phyloP scores from a whole-genome alignment of 805 yeast species.

The Pichia californica region DNA sequence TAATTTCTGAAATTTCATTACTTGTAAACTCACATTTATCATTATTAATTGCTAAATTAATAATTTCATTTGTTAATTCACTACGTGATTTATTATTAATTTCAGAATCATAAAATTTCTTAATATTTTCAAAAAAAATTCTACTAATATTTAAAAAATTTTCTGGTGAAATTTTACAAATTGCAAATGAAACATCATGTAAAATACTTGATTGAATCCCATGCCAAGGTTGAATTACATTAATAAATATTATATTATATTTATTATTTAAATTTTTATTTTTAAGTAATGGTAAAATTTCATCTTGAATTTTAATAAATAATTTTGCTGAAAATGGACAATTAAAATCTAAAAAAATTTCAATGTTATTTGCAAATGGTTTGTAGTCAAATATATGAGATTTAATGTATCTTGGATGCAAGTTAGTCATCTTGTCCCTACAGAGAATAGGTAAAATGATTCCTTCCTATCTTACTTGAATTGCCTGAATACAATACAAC shows the following conservation, averaged over 20 bases:
- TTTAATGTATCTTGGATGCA: constrained; percentile 18
- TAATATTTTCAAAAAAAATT: constrained; percentile 49
- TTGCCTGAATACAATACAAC: too few species aligned
- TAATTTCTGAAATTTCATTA: constrained; percentile 26
- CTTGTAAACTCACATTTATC: constrained; percentile 21
- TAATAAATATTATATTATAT: constrained; percentile 57
- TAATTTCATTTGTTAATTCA: constrained; percentile 48
- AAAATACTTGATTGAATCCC: constrained; percentile 54
- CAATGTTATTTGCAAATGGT: constrained; percentile 34
- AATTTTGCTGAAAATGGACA: constrained; percentile 71
- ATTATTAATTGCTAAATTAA: constrained; percentile 34
- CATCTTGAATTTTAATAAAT: constrained; percentile 46
- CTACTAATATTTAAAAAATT: constrained; percentile 52
- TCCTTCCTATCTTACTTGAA: too few species aligned
- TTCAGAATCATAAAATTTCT: constrained; percentile 55
- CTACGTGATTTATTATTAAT: constrained; percentile 47
- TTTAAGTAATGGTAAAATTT: constrained; percentile 48
- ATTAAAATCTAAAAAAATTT: constrained; percentile 65
- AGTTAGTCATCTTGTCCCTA: constrained; percentile 15
- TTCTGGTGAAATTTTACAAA: constrained; percentile 49
- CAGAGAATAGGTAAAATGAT: neutral
- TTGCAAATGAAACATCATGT: constrained; percentile 68
- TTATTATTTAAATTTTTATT: constrained; percentile 36
- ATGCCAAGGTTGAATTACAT: constrained; percentile 91
- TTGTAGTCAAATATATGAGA: constrained; percentile 18